Base-by-base conservation (phyloP, 352 stramenopile species). In the Phytophthora lateralis region DNA sequence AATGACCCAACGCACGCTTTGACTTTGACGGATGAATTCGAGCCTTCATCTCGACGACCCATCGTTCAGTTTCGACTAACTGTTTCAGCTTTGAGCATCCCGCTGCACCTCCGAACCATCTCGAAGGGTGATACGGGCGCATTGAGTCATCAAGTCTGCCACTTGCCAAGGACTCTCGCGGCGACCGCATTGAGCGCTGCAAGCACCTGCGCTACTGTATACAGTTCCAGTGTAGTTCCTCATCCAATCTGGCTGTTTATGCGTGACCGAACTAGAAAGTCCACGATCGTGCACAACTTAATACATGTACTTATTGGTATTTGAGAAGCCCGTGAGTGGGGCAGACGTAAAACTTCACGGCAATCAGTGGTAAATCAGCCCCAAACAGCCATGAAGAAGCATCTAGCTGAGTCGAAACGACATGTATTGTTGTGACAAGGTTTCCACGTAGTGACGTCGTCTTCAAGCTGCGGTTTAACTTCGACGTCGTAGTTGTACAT, bases 161-260 rank as follows among this genome's bases (percentile, higher is more conserved):
- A 15, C 38, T 24, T 44, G 35, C 2, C 8, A 44, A 44, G n/a
- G 38, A 24, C 38, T 14, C 17, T 44, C 17, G 38, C 4, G 26
- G 2, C 7, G 2, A 8, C 26, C 26, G 14, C n/a, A 42, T 44
- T 24, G 10, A 18, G 17, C 14, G 32, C 20, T 21, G 15, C 27
- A 64, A 46, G 37, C 29, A 35, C 17, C 8, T 21, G 17, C 8
- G 17, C 34, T 55, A 30, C 27, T 9, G 27, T 30, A 64, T 64
- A 65, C 57, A 65, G 57, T 65, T 65, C 39, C n/a, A n/a, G 46
- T 10, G 35, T 18, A 41, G 32, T 49, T 52, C 37, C 47, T 64
- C 56, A 52, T 63, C 56, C 29, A 57, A 64, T 59, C 56, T 42
- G 38, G 39, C 47, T 59, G 48, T 62, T 59, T 52, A 64, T 58